A percentile compares a stretch with the other conserved stretches of the same genome.
Conservation (phyloP, 805 yeast genomes). For the Starmerella stigmatis region DNA sequence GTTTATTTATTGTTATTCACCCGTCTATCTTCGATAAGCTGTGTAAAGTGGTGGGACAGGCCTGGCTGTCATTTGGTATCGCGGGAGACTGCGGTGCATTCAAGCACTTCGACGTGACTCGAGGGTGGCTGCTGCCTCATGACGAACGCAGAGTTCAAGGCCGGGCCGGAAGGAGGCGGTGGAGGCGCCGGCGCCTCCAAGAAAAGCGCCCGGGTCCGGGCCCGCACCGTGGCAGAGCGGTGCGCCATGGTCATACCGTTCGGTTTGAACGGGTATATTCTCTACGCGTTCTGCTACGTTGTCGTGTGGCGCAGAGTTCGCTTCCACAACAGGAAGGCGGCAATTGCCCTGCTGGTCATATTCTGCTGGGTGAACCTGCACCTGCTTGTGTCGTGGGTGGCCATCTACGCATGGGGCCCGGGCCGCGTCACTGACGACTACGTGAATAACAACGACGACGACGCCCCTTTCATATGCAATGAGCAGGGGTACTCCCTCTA, state of each 20-base stretch:
- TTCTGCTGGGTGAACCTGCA: constrained; percentile 14
- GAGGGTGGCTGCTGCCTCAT: too few relatives aligned
- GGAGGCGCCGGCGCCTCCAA: too few relatives aligned
- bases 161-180: constrained; percentile 2
- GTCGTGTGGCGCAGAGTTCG: constrained; percentile 20
- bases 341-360: constrained; percentile 19
- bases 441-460: constrained; percentile 3
- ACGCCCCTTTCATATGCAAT: constrained; percentile 50
- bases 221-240: background rate
- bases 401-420: constrained; percentile 44
- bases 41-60: too few relatives aligned
- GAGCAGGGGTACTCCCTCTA: constrained; percentile 63
- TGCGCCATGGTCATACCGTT: constrained; percentile 7
- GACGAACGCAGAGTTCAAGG: background rate
- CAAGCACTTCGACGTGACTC: too few relatives aligned
- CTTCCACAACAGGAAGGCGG: constrained; percentile 9
- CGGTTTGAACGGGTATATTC: constrained; percentile 18
- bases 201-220: background rate
- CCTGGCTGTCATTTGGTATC: too few relatives aligned
- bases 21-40: too few relatives aligned
- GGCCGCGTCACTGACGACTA: constrained; percentile 36
- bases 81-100: too few relatives aligned
- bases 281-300: constrained; percentile 22
- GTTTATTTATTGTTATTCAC: too few relatives aligned
- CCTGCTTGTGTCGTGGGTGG: constrained; percentile 35